Conservation (phyloP, 1,284 basidiomycete genomes). For the Wolfiporia cocos region DNA sequence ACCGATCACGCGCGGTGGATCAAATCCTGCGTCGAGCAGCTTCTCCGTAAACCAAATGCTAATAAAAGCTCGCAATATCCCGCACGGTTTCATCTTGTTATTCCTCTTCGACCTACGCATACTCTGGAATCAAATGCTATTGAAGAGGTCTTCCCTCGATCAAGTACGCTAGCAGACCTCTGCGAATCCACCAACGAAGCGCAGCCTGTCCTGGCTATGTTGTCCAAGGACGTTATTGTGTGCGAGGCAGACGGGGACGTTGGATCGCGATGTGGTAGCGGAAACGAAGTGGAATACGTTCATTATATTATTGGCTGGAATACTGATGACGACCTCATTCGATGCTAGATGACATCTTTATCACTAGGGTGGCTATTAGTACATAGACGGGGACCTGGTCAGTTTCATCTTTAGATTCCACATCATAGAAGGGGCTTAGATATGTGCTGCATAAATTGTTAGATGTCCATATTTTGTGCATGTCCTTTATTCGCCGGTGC, state of each 20-base stretch:
- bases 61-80: conserved; percentile 1
- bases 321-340: background rate
- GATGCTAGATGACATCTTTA: background rate
- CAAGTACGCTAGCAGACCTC: background rate
- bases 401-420: no score
- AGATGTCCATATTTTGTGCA: background rate
- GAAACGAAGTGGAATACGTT: conserved; percentile 53
- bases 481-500: background rate
- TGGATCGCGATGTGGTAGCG: conserved; percentile 18
- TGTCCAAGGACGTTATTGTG: conserved; percentile 44
- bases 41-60: conserved; percentile 42
- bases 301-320: conserved; percentile 70
- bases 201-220: conserved; percentile 30
- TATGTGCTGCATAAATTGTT: background rate
- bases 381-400: background rate
- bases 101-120: conserved; percentile 69
- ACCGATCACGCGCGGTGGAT: conserved; percentile 64
- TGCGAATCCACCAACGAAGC: background rate
- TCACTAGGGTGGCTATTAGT: background rate
- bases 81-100: conserved; percentile 62
- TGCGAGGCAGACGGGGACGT: conserved; percentile 43
- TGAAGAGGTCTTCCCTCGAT: conserved; percentile 46
- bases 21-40: conserved; percentile 42
- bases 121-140: conserved; percentile 50
- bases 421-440: background rate